Percentiles rank a stretch among this genome's conserved stretches.
These are phyloP conservation scores for Casuarina equisetifolia DNA, from an alignment of 306 rosid species.

Conservation along the genomic window DNA sequence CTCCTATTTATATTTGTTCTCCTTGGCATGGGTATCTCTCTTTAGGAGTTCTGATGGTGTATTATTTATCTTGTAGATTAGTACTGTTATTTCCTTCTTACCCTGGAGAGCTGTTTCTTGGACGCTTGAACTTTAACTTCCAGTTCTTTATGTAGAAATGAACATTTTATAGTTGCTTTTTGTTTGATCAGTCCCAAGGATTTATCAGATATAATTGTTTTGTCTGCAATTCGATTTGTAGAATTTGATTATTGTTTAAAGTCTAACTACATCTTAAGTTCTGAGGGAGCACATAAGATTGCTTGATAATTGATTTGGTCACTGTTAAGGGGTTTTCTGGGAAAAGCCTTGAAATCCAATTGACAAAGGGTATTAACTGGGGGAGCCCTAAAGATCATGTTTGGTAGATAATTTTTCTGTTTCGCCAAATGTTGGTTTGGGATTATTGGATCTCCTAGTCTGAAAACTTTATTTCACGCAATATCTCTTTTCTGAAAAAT, in stretches of 20 bases:
- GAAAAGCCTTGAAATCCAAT: background rate
- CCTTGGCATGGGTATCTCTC: conserved; percentile 7
- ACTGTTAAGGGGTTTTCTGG: conserved; percentile 16
- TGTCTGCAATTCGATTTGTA: background rate
- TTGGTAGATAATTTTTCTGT: background rate
- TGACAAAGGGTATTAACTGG: background rate
- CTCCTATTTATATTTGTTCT: background rate
- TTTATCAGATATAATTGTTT: conserved; percentile 12
- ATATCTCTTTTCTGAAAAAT: background rate
- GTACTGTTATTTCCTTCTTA: background rate
- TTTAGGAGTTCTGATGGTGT: background rate
- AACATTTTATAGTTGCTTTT: conserved; percentile 11
- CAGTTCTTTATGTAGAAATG: conserved; percentile 7
- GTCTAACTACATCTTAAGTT: conserved; percentile 21
- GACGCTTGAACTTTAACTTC: background rate
- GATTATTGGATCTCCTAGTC: conserved; percentile 18
- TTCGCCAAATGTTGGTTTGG: conserved; percentile 10
- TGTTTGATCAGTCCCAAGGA: background rate
- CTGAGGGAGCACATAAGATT: conserved; percentile 20
- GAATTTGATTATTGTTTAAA: conserved; percentile 3
- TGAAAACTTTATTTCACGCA: background rate
- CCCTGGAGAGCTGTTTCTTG: background rate
- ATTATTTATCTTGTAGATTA: background rate
- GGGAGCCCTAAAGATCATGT: background rate
- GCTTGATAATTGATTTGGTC: conserved; percentile 26